Evolutionary conservation across 345 rosid genomes (phyloP).

Genomic region (rapeseed (Brassica napus)): Da-Ae NC_063435.1:15245501-15246000

Average conservation of each 20-base stretch:
- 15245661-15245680: slow-evolving; percentile 84
- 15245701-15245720: slow-evolving; percentile 77
- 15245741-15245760: slow-evolving; percentile 85
- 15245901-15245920: neutral
- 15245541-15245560: slow-evolving; percentile 88
- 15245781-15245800: slow-evolving; percentile 87
- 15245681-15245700: slow-evolving; percentile 97
- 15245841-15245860: neutral
- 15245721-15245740: slow-evolving; percentile 73
- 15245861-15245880: neutral
- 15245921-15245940: neutral
- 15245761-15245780: slow-evolving; percentile 78
- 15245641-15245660: neutral
- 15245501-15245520: neutral
- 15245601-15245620: slow-evolving; percentile 26
- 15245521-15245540: slow-evolving; percentile 63
- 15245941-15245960: slow-evolving; percentile 21
- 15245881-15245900: too few species aligned
- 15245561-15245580: slow-evolving; percentile 96
- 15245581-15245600: slow-evolving; percentile 96
- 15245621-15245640: neutral
- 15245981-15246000: neutral
- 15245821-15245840: neutral
- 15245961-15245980: neutral
- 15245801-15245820: slow-evolving; percentile 66